Base-by-base conservation (phyloP, 2,329 filamentous ascomycete genomes). In the Venturia pyrina region DNA sequence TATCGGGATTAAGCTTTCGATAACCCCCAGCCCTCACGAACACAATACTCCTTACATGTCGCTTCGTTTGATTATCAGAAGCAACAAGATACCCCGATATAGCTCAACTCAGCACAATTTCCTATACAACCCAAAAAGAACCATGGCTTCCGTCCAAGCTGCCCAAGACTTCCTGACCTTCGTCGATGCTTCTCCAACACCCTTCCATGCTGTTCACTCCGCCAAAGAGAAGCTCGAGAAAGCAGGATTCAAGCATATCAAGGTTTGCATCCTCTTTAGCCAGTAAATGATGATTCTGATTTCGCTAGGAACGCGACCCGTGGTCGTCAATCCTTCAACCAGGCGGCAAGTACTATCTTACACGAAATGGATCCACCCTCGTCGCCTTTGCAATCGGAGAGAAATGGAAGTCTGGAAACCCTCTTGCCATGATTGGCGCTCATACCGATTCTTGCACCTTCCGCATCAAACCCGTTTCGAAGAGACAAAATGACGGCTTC, bases 371-470 rank as follows among this genome's bases (percentile, higher is more conserved):
- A 67, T 96, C 92, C 34, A 96, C 93, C 62, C 90, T 98, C 69
- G 86, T 96, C 67, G 93, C 93, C 69, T 98, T 98, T 78, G 90
- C 91, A 68, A 89, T 98, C 72, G 93, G 93, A 73, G 85, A 87
- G 73, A 88, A 90, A 80, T 99, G 93, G 93, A 89, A 88, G 78
- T 87, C 93, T 1, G 93, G 93, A 57, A 96, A 96, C 76, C 88
- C 93, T 10, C 88, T 97, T 68, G 80, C 90, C 75, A 96, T 98
- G 85, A 87, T 99, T 68, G 95, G 93, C 71, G 93, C 95, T 48
- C 93, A 99, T 78, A 98, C 95, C 67, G 95, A 99, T 78, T 97
- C 93, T 13, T 92, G 91, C 6, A 93, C 90, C 71, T 84, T 99
- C 62, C 88, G 93, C 67, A 82, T 99, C 75, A 99, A 99, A 82